Base-by-base conservation (phyloP, 805 yeast species). In the Wickerhamomyces bisporus region DNA sequence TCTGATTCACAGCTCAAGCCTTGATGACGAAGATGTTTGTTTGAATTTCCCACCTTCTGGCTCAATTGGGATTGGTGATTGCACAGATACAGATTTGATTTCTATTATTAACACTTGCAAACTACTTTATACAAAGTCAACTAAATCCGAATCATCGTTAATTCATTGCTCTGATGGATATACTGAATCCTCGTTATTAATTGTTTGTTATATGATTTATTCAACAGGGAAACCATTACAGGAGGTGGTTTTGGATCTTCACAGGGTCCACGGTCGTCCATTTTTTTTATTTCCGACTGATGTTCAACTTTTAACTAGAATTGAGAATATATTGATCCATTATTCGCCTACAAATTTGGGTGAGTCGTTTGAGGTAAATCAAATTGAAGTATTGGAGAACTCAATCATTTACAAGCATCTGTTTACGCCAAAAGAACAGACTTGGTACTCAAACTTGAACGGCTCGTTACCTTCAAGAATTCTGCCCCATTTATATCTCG, bases 101-200 rank as follows among this genome's bases (percentile, higher is more conserved):
- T 70, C 84, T 7, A 71, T 88, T 25, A 67, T 86, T 36, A 81
- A 81, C 45, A 64, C 83, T 15, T 79, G 93, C 58, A 85, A 83
- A 55, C 61, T 83, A 28, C 62, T 88, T 14, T 79, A 78, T 42
- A 60, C 68, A 27, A 64, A 58, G 25, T 62, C 62, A 11, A 42
- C 58, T 2, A 32, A 41, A 32, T 44, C 53, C 15, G 44, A 45
- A 3, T 59, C 66, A 3, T 64, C 78, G 0, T 66, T 89, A 42
- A 64, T 89, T 9, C 81, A 78, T 55, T 87, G 96, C 53, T 75
- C 85, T 2, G 96, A 91, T 61, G 98, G 98, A 0, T 91, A 89
- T 59, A 86, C 96, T 0, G 96, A 88, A 54, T 82, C 89, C 36
- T 78, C 95, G 5, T 68, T 91, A n/a, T 60, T 89, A 28, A 74